These are phyloP conservation scores for Pugionium cornutum DNA, from an alignment of 345 rosid genomes.

Conservation along the genomic window DNA sequence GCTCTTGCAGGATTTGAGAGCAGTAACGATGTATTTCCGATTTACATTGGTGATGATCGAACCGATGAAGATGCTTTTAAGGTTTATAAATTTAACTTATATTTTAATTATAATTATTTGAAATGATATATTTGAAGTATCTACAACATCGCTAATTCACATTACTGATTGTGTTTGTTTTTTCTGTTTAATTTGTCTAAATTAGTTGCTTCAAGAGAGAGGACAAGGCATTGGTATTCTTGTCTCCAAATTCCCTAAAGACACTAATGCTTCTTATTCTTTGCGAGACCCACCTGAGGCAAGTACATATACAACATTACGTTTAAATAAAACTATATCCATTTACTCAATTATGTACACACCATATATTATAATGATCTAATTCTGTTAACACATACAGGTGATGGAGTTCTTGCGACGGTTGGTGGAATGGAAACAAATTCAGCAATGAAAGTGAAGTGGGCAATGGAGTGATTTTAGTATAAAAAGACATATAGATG, in stretches of 20 bases:
- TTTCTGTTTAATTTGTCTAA: background rate
- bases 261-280: slow-evolving; percentile 85
- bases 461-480: slow-evolving; percentile 8
- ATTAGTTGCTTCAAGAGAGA: slow-evolving; percentile 68
- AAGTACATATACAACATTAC: slow-evolving; percentile 18
- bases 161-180: slow-evolving; percentile 17
- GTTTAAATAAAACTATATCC: background rate
- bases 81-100: slow-evolving; percentile 50
- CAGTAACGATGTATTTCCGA: slow-evolving; percentile 71
- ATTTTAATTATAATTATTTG: background rate
- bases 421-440: slow-evolving; percentile 65
- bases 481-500: slow-evolving; percentile 9
- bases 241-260: slow-evolving; percentile 89
- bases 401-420: slow-evolving; percentile 64
- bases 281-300: slow-evolving; percentile 75
- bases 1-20: slow-evolving; percentile 66
- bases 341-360: background rate
- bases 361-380: slow-evolving; percentile 8
- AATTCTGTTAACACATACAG: slow-evolving; percentile 40
- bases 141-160: background rate
- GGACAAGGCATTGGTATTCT: slow-evolving; percentile 95
- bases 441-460: slow-evolving; percentile 26
- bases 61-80: slow-evolving; percentile 98
- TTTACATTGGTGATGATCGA: slow-evolving; percentile 90
- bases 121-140: background rate